Evolutionary conservation across 1,284 basidiomycete species (phyloP).

Genomic region (Malassezia slooffiae): DNA sequence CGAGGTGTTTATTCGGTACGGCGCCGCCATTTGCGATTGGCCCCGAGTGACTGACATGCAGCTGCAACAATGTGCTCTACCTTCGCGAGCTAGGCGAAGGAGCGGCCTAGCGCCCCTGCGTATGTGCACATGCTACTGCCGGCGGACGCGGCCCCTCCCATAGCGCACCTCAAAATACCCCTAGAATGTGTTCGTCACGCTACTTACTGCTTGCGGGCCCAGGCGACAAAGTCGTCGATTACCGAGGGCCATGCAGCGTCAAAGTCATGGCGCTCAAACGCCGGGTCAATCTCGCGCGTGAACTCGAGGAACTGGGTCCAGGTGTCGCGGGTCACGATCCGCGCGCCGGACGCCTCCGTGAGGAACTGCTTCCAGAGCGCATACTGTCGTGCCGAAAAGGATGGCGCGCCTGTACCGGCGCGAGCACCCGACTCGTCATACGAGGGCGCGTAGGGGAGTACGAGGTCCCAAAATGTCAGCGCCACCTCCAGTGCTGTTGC

Average conservation of each 20-base stretch:
- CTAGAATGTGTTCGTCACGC: too few relatives aligned
- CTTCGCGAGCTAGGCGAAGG: conserved; percentile 32
- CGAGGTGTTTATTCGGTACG: conserved; percentile 92
- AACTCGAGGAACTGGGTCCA: conserved; percentile 76
- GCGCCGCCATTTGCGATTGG: too few relatives aligned
- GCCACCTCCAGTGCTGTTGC: conserved; percentile 61
- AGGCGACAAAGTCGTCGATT: conserved; percentile 68
- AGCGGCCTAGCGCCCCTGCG: not conserved
- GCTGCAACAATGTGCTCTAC: conserved; percentile 45
- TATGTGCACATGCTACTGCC: too few relatives aligned
- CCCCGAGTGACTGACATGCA: not conserved
- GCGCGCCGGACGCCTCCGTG: conserved; percentile 55
- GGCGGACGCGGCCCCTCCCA: too few relatives aligned
- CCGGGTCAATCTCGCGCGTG: conserved; percentile 65
- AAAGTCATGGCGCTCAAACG: conserved; percentile 70
- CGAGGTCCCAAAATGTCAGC: conserved; percentile 69
- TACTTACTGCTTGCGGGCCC: conserved; percentile 22
- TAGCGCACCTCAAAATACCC: conserved; percentile 3
- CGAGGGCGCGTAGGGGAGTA: conserved; percentile 66
- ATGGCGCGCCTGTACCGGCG: conserved; percentile 54
- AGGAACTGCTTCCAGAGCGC: conserved; percentile 77
- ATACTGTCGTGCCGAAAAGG: conserved; percentile 53
- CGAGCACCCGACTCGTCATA: conserved; percentile 48
- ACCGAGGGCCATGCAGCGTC: conserved; percentile 80
- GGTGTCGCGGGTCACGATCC: conserved; percentile 84